Evolutionary conservation across 2,329 filamentous ascomycete genomes (phyloP).

Genomic region (Aspergillus piperis): DNA sequence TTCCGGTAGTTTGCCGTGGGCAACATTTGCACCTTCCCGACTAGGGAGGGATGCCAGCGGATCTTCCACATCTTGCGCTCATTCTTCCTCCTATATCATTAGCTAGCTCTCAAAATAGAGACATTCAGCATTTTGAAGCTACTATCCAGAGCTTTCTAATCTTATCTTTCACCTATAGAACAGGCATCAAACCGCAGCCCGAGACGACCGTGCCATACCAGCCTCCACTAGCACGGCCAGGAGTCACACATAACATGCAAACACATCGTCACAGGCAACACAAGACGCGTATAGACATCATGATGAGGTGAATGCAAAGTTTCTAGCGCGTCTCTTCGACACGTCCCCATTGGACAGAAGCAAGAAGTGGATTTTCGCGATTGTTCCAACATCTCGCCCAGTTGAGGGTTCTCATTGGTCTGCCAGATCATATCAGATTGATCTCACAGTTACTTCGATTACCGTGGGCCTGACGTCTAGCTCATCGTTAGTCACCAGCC

Average conservation of each 20-base stretch:
- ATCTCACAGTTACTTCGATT: neutral
- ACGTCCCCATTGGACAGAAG: neutral
- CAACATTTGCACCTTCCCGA: no score
- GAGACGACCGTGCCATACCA: no score
- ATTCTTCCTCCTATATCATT: no score
- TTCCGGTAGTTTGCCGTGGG: no score
- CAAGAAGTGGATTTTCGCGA: neutral
- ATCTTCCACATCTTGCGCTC: no score
- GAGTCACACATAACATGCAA: neutral
- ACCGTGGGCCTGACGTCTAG: neutral
- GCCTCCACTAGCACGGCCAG: no score
- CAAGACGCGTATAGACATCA: neutral
- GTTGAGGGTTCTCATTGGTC: neutral
- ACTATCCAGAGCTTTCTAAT: no score
- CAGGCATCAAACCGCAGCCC: no score
- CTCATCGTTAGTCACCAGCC: neutral
- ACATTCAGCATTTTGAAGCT: no score
- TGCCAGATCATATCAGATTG: neutral
- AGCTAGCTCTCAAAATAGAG: no score
- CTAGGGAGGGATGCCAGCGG: no score
- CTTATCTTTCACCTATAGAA: no score
- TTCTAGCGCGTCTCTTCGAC: neutral
- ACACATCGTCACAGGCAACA: neutral
- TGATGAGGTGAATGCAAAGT: neutral
- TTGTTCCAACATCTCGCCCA: neutral